Conservation (phyloP, 805 yeast genomes). For the Ogataea thermomethanolica region DNA sequence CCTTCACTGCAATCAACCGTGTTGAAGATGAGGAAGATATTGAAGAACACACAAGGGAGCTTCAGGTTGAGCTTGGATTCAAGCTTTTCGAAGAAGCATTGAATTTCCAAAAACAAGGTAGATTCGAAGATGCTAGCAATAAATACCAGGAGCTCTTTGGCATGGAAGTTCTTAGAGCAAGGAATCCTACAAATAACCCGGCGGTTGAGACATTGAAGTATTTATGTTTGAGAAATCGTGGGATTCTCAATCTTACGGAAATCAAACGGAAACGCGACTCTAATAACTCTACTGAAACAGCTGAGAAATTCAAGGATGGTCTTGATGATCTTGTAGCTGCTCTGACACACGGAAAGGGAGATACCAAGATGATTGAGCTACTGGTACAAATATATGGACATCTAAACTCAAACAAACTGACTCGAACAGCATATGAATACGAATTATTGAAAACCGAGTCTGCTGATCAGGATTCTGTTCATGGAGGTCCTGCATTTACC, state of each 20-base stretch:
- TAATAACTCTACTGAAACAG: conserved; percentile 23
- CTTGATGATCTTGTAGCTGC: conserved; percentile 66
- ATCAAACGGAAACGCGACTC: conserved; percentile 30
- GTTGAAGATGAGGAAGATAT: conserved; percentile 75
- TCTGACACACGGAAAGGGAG: conserved; percentile 65
- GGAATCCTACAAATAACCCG: conserved; percentile 46
- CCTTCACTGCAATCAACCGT: conserved; percentile 76
- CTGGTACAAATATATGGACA: conserved; percentile 49
- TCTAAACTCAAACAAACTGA: conserved; percentile 46
- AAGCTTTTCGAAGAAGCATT: conserved; percentile 72
- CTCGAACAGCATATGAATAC: conserved; percentile 59
- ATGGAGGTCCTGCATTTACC: conserved; percentile 26
- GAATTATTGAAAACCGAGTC: conserved; percentile 39
- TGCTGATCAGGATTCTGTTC: conserved; percentile 30
- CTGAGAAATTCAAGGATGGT: conserved; percentile 25
- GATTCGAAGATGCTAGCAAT: conserved; percentile 47
- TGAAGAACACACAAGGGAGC: conserved; percentile 87
- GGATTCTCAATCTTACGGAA: conserved; percentile 56
- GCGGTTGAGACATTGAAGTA: conserved; percentile 71
- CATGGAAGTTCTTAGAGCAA: conserved; percentile 58
- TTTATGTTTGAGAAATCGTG: conserved; percentile 77
- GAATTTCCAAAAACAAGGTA: conserved; percentile 48
- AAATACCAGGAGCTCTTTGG: conserved; percentile 62
- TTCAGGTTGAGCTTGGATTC: conserved; percentile 85
- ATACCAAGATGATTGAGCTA: conserved; percentile 47